Conservation (phyloP, 305 asterid species). For the Fraxinus ornus region DNA sequence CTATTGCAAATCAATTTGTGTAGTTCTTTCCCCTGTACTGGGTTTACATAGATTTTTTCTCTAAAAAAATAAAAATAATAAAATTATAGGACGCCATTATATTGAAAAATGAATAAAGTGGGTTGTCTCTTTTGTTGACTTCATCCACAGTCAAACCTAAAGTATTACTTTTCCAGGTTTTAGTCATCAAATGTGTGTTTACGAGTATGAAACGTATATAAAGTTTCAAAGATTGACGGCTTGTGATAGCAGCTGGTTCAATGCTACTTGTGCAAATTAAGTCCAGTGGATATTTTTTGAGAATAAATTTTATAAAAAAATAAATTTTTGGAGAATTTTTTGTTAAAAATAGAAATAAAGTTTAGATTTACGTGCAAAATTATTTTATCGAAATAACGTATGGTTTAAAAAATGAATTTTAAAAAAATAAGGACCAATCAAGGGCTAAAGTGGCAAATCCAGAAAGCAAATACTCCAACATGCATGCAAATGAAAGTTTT, state of each 20-base stretch:
- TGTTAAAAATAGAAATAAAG: too few species aligned
- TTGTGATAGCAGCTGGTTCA: not conserved
- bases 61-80: too few species aligned
- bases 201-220: not conserved
- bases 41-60: not conserved
- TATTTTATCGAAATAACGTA: too few species aligned
- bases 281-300: not conserved
- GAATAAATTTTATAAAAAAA: not conserved
- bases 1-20: not conserved
- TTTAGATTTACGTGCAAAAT: not conserved
- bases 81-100: not conserved
- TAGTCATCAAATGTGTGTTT: not conserved
- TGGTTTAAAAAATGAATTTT: too few species aligned
- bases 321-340: too few species aligned
- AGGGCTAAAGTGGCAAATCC: too few species aligned
- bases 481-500: too few species aligned
- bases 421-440: too few species aligned
- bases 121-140: not conserved
- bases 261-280: not conserved
- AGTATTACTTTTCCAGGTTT: not conserved
- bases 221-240: not conserved
- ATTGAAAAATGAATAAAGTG: not conserved
- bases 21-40: too few species aligned
- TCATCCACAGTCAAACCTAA: not conserved
- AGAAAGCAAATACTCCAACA: too few species aligned